Conservation (phyloP, 495 filamentous ascomycete species). For the Trichoderma parareesei region DNA sequence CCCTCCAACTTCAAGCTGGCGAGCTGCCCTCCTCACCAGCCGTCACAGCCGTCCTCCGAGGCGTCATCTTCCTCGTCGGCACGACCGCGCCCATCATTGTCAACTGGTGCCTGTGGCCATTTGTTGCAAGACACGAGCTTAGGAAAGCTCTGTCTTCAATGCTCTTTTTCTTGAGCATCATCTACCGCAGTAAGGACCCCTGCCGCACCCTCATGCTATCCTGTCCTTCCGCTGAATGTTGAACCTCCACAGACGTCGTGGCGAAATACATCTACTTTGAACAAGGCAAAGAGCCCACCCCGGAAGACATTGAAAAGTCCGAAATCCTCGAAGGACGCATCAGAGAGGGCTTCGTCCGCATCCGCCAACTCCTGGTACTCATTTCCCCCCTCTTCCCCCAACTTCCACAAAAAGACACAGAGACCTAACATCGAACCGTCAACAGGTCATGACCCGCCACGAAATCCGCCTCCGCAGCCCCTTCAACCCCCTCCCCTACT, state of each 20-base stretch:
- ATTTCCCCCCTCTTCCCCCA: background rate
- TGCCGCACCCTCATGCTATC: background rate
- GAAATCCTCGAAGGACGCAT: slow-evolving; percentile 50
- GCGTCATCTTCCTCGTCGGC: slow-evolving; percentile 41
- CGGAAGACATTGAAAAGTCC: slow-evolving; percentile 42
- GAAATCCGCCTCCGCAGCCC: slow-evolving; percentile 50
- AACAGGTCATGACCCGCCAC: slow-evolving; percentile 42
- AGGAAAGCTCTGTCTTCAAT: slow-evolving; percentile 46
- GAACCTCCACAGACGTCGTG: slow-evolving; percentile 30
- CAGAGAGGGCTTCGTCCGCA: slow-evolving; percentile 50
- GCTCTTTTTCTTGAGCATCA: slow-evolving; percentile 47
- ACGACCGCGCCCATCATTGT: slow-evolving; percentile 42
- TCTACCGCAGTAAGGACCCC: slow-evolving; percentile 33
- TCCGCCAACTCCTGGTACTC: slow-evolving; percentile 45
- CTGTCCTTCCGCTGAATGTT: background rate
- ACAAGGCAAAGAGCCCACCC: slow-evolving; percentile 37
- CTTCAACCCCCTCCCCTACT: slow-evolving; percentile 48
- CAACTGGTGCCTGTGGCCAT: slow-evolving; percentile 54
- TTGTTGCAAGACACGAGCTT: slow-evolving; percentile 50
- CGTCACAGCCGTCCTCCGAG: slow-evolving; percentile 39
- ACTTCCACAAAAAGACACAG: background rate
- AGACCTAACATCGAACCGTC: background rate
- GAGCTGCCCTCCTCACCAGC: slow-evolving; percentile 25
- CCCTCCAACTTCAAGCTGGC: slow-evolving; percentile 34
- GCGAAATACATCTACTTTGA: slow-evolving; percentile 52